Conservation (phyloP, 805 yeast species). For the Saccharomyces jurei region DNA sequence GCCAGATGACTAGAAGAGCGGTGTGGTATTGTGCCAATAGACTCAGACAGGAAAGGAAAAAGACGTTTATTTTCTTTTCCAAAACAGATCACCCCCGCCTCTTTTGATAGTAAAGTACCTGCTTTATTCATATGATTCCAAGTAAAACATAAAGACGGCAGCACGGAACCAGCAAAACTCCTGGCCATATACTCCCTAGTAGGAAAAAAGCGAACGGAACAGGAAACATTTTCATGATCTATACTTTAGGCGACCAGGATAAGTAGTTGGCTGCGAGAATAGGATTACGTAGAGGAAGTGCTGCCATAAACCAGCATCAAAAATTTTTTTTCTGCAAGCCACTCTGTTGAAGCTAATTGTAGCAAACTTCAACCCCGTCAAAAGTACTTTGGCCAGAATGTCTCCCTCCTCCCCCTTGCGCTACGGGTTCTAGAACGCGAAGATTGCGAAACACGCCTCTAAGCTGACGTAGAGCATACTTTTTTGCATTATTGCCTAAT, state of each 20-base stretch:
- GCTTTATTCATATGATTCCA: not conserved
- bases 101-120: not conserved
- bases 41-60: not conserved
- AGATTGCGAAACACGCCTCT: not conserved
- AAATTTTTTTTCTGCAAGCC: too few species aligned
- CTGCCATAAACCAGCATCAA: not conserved
- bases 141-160: not conserved
- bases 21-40: not conserved
- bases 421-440: not conserved
- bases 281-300: not conserved
- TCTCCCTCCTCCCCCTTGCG: not conserved
- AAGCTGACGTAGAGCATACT: not conserved
- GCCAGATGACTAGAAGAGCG: not conserved
- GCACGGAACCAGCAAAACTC: not conserved
- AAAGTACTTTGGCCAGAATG: not conserved
- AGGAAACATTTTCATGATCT: not conserved
- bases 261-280: not conserved
- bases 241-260: not conserved
- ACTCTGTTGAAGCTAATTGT: too few species aligned
- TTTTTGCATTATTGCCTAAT: not conserved
- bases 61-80: not conserved
- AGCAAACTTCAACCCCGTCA: not conserved
- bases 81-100: not conserved
- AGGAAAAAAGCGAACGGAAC: not conserved
- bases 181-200: not conserved